Percentiles rank a stretch among this genome's conserved stretches.
Evolutionary conservation across 2,329 filamentous ascomycete species (phyloP).

Genomic region (Phoma sp.): DNA sequence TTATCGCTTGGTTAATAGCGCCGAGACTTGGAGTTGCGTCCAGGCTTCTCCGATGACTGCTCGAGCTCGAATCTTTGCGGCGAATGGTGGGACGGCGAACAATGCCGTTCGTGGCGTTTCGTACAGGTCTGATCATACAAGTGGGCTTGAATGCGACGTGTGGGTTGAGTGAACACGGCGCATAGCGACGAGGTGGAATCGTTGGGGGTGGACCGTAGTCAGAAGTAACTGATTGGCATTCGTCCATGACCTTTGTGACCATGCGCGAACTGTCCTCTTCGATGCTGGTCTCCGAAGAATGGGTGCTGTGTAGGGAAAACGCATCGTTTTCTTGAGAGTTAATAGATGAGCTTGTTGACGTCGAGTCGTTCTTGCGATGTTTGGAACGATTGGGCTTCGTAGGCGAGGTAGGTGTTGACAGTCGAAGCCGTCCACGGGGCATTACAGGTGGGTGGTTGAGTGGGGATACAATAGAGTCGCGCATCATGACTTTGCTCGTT

Average conservation of each 20-base stretch:
- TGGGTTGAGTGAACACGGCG: constrained; percentile 29
- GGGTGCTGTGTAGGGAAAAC: constrained; percentile 48
- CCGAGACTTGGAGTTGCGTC: constrained; percentile 25
- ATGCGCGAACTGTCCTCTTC: constrained; percentile 37
- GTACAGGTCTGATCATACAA: constrained; percentile 26
- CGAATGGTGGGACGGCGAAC: constrained; percentile 23
- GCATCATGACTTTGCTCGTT: constrained; percentile 25
- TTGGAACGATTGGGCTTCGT: constrained; percentile 8
- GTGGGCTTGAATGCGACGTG: constrained; percentile 36
- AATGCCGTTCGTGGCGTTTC: constrained; percentile 16
- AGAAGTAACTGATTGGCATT: background rate
- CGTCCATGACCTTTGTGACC: constrained; percentile 12
- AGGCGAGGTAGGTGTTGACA: constrained; percentile 3
- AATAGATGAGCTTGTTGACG: constrained; percentile 43
- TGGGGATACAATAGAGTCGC: constrained; percentile 42
- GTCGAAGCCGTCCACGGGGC: constrained; percentile 22
- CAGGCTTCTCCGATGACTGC: constrained; percentile 21
- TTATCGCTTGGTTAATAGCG: constrained; percentile 32
- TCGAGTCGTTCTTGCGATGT: constrained; percentile 19
- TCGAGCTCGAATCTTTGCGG: constrained; percentile 31
- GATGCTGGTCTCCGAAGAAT: constrained; percentile 49
- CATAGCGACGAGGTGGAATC: constrained; percentile 32
- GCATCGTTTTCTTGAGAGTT: constrained; percentile 45
- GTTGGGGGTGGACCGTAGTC: constrained; percentile 20
- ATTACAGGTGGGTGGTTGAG: constrained; percentile 28